A percentile compares a stretch with the other conserved stretches of the same genome.
Evolutionary conservation across 768 basidiomycete species (phyloP).

Genomic region (Panus rudis): DNA sequence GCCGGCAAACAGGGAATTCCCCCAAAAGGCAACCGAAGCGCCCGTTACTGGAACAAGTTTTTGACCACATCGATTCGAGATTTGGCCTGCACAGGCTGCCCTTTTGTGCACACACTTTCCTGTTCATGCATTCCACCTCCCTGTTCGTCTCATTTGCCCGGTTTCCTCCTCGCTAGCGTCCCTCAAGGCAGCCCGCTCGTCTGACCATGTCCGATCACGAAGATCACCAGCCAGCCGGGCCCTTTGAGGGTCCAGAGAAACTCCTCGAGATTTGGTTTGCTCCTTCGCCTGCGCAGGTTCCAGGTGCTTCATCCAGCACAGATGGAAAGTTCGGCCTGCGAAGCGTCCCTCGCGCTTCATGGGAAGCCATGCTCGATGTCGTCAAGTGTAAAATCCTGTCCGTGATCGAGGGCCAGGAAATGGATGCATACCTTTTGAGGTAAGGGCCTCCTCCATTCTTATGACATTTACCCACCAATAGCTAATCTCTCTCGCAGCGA

Average conservation of each 20-base stretch:
- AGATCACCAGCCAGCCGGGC: conserved; percentile 11
- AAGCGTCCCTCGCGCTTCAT: conserved; percentile 62
- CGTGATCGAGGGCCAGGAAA: conserved; percentile 79
- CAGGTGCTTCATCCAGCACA: conserved; percentile 31
- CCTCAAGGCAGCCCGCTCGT: too few relatives aligned
- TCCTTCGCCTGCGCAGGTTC: conserved; percentile 58
- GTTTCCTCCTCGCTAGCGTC: conserved; percentile 21
- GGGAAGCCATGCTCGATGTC: conserved; percentile 97
- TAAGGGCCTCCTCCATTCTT: conserved; percentile 30
- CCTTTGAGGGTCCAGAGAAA: conserved; percentile 91
- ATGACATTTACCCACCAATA: background rate
- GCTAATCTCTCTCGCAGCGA: conserved; percentile 53
- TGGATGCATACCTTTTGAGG: conserved; percentile 96
- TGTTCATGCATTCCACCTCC: conserved; percentile 20
- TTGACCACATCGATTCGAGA: too few relatives aligned
- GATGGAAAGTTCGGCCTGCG: conserved; percentile 65
- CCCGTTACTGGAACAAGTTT: too few relatives aligned
- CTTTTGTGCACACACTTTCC: too few relatives aligned
- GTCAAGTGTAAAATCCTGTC: conserved; percentile 96
- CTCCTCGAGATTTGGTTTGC: conserved; percentile 97
- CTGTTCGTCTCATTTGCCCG: conserved; percentile 11
- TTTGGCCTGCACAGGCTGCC: too few relatives aligned
- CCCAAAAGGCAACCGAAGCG: too few relatives aligned
- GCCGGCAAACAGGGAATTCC: too few relatives aligned
- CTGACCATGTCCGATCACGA: conserved; percentile 7